These are phyloP conservation scores for Lepraria neglecta DNA, from an alignment of 495 filamentous ascomycete genomes.

Conservation along the genomic window DNA sequence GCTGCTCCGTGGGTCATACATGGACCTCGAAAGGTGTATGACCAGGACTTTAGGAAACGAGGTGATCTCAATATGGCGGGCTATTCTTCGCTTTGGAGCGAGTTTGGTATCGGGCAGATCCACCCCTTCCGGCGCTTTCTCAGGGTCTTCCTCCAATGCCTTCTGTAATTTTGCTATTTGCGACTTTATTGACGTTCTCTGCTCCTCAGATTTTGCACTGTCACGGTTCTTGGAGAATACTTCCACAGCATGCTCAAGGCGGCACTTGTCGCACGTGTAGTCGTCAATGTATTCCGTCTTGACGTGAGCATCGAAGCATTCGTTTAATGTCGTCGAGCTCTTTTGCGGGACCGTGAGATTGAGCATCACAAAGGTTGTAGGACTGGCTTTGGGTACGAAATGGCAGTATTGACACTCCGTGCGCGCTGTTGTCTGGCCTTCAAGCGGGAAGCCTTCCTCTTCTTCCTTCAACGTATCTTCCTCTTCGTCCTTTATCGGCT, in stretches of 20 bases:
- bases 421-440: constrained; percentile 81
- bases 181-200: constrained; percentile 47
- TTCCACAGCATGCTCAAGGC: constrained; percentile 69
- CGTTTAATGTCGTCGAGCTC: constrained; percentile 56
- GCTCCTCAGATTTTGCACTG: constrained; percentile 39
- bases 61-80: constrained; percentile 77
- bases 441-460: constrained; percentile 77
- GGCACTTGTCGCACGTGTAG: constrained; percentile 89
- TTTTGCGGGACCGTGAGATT: constrained; percentile 87
- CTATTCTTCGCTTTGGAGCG: constrained; percentile 76
- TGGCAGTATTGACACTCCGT: constrained; percentile 86
- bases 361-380: constrained; percentile 82
- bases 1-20: constrained; percentile 64
- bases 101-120: constrained; percentile 63
- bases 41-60: constrained; percentile 81
- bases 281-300: constrained; percentile 96
- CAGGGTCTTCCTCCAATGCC: constrained; percentile 71
- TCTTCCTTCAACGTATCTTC: constrained; percentile 29
- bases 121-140: constrained; percentile 63
- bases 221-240: constrained; percentile 41
- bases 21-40: constrained; percentile 87
- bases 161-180: constrained; percentile 51
- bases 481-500: constrained; percentile 30
- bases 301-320: constrained; percentile 87
- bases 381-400: constrained; percentile 77